Base-by-base conservation (phyloP, 1,284 basidiomycete genomes). In the Sanghuangporus weigelae region DNA sequence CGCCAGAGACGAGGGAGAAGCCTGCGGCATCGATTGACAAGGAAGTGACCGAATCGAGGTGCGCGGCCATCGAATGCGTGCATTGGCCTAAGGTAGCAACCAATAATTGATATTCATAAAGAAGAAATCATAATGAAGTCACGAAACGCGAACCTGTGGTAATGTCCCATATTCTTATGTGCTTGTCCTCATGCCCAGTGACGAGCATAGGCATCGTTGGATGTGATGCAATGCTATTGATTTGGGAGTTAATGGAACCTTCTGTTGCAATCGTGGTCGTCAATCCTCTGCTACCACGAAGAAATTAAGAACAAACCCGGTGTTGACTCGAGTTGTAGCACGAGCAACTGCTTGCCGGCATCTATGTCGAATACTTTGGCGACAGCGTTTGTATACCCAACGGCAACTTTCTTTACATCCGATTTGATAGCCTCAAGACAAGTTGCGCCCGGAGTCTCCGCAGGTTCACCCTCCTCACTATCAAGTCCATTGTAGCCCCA, bases 121-220 rank as follows among this genome's bases (percentile, higher is more conserved):
- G 44, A 46, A 46, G 7, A n/a, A n/a, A 26, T 56, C 60, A 26
- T 39, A 48, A 39, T 58, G 55, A 64, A 16, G n/a, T 62, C 38
- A 31, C 46, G 48, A 40, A n/a, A 46, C 5, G 73, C 85, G 68
- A 68, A 92, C 95, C 90, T 66, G 89, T 91, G 40, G 79, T 78
- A 57, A 92, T 82, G 74, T 98, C 94, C 74, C 93, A 97, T 63
- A 98, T 86, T 38, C 92, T 84, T 68, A 98, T 93, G 71, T 89
- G 89, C 69, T 94, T 95, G 78, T 98, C 95, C 76, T 98, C 96
- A 73, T 97, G 93, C 0, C 88, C 96, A 14, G 93, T 92, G 40
- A 96, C 86, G 55, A 98, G 84, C 31, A 96, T 77, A 1, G 93
- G 86, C 80, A 95, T 87, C 1, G 93, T 96, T 11, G 95, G 95